Percentiles rank a stretch among this genome's conserved stretches.
These are phyloP conservation scores for Hyphochytrium catenoides DNA, from an alignment of 352 stramenopile species.

Conservation along the genomic window DNA sequence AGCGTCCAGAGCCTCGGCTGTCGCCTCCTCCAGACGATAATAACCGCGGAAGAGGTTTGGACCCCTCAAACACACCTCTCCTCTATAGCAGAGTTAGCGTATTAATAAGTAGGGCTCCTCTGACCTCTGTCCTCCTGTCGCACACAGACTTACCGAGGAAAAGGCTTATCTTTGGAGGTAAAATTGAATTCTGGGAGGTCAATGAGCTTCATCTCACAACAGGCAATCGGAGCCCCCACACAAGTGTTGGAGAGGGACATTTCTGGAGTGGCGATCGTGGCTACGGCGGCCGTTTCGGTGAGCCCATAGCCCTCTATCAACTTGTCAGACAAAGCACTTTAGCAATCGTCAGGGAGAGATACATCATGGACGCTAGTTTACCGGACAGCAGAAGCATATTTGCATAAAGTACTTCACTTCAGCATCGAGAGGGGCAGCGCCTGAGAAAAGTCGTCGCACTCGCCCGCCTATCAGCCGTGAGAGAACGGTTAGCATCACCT, in stretches of 20 bases:
- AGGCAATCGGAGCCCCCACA: too few species aligned
- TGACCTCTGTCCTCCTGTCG: too few species aligned
- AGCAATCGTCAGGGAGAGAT: background rate
- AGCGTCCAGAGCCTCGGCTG: slow-evolving; percentile 60
- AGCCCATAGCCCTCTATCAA: slow-evolving; percentile 28
- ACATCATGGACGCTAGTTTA: slow-evolving; percentile 87
- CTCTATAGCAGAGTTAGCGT: too few species aligned
- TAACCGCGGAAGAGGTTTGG: slow-evolving; percentile 68
- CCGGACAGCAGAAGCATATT: slow-evolving; percentile 68
- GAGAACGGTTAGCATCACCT: too few species aligned
- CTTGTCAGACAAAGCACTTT: background rate
- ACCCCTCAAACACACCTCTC: too few species aligned
- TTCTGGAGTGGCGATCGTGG: slow-evolving; percentile 28
- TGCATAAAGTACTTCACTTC: slow-evolving; percentile 90
- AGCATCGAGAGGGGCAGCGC: slow-evolving; percentile 68
- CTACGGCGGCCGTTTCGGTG: slow-evolving; percentile 71
- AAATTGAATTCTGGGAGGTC: too few species aligned
- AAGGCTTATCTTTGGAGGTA: slow-evolving; percentile 40
- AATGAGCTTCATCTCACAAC: too few species aligned
- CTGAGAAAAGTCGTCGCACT: slow-evolving; percentile 67
- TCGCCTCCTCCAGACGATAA: slow-evolving; percentile 82
- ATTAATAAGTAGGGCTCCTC: too few species aligned
- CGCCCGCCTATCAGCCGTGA: too few species aligned
- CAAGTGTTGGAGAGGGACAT: too few species aligned
- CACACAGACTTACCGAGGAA: too few species aligned